Percentiles rank a stretch among this genome's conserved stretches.
phyloP scores from a whole-genome alignment of 192 early-diverging fungal genomes.

The Linnemannia exigua region DNA sequence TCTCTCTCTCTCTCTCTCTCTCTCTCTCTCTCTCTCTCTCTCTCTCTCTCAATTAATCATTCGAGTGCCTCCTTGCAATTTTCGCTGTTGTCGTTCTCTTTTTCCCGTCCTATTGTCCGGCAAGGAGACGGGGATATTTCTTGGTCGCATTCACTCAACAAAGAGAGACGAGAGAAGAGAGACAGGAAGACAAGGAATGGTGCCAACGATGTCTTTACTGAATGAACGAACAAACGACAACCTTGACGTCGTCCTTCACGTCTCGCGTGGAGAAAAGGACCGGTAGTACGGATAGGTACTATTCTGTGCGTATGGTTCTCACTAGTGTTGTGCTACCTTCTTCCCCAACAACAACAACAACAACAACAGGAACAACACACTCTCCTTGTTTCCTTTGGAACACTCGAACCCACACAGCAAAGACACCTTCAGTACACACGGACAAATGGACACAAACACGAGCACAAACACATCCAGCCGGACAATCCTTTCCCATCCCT shows the following conservation, averaged over 20 bases:
- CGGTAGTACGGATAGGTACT: background rate
- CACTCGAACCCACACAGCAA: background rate
- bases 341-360: background rate
- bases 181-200: constrained; percentile 15
- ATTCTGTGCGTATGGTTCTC: background rate
- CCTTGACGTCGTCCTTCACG: no score
- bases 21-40: background rate
- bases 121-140: constrained; percentile 6
- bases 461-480: background rate
- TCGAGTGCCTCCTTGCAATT: constrained; percentile 16
- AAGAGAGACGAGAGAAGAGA: background rate
- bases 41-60: constrained; percentile 2
- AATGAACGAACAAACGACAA: background rate
- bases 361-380: background rate
- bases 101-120: background rate
- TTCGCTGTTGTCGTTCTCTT: background rate
- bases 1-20: background rate
- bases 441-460: background rate
- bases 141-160: background rate
- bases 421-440: background rate
- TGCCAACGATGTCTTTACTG: background rate
- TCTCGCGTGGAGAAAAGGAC: background rate
- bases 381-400: background rate
- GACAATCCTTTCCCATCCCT: background rate
- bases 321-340: background rate